Evolutionary conservation across 192 early-diverging fungal genomes (phyloP).

Genomic region (Backusella parvicylindrica): DNA sequence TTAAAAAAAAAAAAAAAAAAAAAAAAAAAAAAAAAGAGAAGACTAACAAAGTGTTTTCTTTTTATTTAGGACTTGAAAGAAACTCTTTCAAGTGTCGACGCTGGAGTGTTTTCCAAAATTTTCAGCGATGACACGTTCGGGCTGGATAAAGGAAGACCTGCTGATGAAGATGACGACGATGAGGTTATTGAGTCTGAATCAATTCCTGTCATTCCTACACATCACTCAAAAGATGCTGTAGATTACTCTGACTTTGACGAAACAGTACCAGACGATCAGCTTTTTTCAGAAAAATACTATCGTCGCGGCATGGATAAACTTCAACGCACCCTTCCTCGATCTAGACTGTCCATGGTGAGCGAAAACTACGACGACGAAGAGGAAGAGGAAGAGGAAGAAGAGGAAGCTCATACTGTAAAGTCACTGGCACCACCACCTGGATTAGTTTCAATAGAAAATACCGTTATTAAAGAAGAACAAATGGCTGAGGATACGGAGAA

Average conservation of each 20-base stretch:
- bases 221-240: constrained; percentile 61
- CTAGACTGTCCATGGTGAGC: constrained; percentile 25
- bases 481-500: neutral
- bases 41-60: neutral
- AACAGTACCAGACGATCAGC: constrained; percentile 63
- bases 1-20: neutral
- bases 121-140: constrained; percentile 51
- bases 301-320: constrained; percentile 36
- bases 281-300: constrained; percentile 46
- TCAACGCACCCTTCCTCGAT: constrained; percentile 9
- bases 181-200: constrained; percentile 22
- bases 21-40: neutral
- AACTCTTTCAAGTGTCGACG: constrained; percentile 48
- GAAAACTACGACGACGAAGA: constrained; percentile 42
- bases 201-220: constrained; percentile 46
- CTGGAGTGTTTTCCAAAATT: constrained; percentile 46
- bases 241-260: constrained; percentile 87
- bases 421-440: neutral
- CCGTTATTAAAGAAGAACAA: constrained; percentile 3
- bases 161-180: constrained; percentile 42
- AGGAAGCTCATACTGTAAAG: too few species aligned
- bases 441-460: neutral
- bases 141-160: constrained; percentile 42
- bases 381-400: constrained; percentile 14
- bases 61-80: constrained; percentile 49